Evolutionary conservation across 805 yeast species (phyloP).

Genomic region (Pichia phayaonensis): DNA sequence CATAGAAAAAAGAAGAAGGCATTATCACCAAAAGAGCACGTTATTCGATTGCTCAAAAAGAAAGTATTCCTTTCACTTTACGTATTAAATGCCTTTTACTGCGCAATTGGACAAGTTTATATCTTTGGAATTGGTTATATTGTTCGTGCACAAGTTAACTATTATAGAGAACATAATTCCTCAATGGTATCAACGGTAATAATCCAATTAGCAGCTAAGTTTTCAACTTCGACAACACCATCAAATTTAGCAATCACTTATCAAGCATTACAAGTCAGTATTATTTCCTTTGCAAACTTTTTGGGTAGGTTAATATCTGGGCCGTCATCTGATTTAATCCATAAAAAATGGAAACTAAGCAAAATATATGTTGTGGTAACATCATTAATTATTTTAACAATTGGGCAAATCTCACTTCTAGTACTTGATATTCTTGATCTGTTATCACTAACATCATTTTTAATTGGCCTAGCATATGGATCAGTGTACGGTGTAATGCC

Average conservation of each 20-base stretch:
- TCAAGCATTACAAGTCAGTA: constrained; percentile 67
- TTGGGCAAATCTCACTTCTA: constrained; percentile 32
- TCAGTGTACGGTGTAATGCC: constrained; percentile 68
- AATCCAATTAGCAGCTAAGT: neutral
- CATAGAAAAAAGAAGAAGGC: constrained; percentile 8
- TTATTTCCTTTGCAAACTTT: constrained; percentile 58
- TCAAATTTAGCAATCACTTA: constrained; percentile 36
- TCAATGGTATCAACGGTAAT: neutral
- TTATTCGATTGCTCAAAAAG: constrained; percentile 21
- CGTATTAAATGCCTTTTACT: constrained; percentile 45
- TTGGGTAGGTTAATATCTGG: constrained; percentile 61
- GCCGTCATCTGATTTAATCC: constrained; percentile 52
- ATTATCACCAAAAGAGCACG: constrained; percentile 18
- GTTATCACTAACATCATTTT: constrained; percentile 42
- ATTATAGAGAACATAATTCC: constrained; percentile 11
- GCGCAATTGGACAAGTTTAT: constrained; percentile 65
- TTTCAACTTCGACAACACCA: constrained; percentile 9
- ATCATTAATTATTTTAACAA: constrained; percentile 31
- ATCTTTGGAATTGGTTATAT: constrained; percentile 69
- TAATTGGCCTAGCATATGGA: constrained; percentile 64
- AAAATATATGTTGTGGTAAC: constrained; percentile 56
- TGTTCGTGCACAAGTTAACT: constrained; percentile 40
- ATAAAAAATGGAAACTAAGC: constrained; percentile 44
- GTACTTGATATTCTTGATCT: constrained; percentile 34
- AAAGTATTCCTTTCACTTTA: constrained; percentile 44